Evolutionary conservation across 352 stramenopile species (phyloP), one percentile per base, ranked within the genome.

Genomic region (Globisporangium spinosum): DNA sequence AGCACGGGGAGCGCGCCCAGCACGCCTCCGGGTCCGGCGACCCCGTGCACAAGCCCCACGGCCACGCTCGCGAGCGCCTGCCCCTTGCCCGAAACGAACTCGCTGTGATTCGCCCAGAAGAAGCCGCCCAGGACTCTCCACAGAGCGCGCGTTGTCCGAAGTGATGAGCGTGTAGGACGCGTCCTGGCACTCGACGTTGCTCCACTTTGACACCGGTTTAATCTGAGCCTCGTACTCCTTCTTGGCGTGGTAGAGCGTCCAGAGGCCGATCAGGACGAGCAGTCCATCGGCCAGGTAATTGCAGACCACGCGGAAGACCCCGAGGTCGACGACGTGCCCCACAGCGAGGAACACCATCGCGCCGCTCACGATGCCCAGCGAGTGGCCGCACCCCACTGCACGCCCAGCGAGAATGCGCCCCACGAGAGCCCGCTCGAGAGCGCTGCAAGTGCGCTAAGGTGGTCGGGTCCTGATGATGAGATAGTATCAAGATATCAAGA

Each of bases 311-410:
- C 72, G 75, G 23, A 83, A 54, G 17, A 55, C 61, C 1, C 64
- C 72, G 12, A 86, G 66, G 61, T 71, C 70, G 53, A 84, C 58
- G 20, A 69, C 68, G 55, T 77, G 82, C 55, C 73, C 90, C 13
- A 77, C 68, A 0, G 74, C 82, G 72, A 83, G 89, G 65, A 73
- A 89, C 43, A 73, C 76, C 27, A 72, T 66, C 23, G 74, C 93
- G 61, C 91, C 71, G 20, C 76, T 27, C 15, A 97, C 49, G 60
- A 98, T 87, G n/a, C 93, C 93, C 0, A 93, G 71, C 15, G 83
- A 89, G 68, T 98, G 92, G 25, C 93, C 92, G 27, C 89, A 75
- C 10, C 93, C 93, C 91, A 98, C 68, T 93, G 85, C 22, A 88
- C 70, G 22, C 91, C 91, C 0, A 98, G 82, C 1, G 69, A 71